Evolutionary conservation across 129 eudicot genomes (phyloP), one percentile per base, ranked within the genome.

Genomic region (Gnaphalium uliginosum): DNA sequence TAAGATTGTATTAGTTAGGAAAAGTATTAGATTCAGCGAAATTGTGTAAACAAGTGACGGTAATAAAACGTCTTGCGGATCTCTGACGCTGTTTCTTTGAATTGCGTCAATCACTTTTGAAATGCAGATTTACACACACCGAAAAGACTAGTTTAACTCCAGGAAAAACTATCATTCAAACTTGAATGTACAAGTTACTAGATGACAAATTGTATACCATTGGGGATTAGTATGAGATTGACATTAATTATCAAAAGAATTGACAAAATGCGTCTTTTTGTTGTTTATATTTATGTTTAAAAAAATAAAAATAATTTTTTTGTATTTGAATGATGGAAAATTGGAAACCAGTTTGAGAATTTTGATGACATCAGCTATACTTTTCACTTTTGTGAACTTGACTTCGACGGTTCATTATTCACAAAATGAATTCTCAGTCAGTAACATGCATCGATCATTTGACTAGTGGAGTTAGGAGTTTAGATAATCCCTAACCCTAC

Each of bases 131-230:
- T 46, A n/a, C 32, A 13, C 48, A 30, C 18, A 8, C 33, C 19
- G 8, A 24, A 13, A 14, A 11, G 35, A 60, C 67, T 2, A 15
- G 22, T 26, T 61, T 61, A 10, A 13, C 63, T 51, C 24, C 8
- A 51, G 14, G 35, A 29, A 51, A 8, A 27, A 27, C 19, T 8
- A 8, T 71, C 8, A 29, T 71, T 57, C 4, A 22, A 35, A 35
- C 68, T 35, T 72, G 57, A 53, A 57, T 72, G 53, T 72, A 56
- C 54, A 33, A 33, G 66, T 35, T 72, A 22, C 51, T 72, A 1
- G 17, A 72, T 32, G 67, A 27, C 39, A 26, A 72, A 2, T 1
- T 13, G 23, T 56, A 32, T 19, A 1, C 58, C 59, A 13, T 54
- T 10, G 2, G 11, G 17, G 50, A 43, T 43, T 39, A 2, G 17